Base-by-base conservation (phyloP, 2,329 filamentous ascomycete species). In the Aspergillus nomiae region DNA sequence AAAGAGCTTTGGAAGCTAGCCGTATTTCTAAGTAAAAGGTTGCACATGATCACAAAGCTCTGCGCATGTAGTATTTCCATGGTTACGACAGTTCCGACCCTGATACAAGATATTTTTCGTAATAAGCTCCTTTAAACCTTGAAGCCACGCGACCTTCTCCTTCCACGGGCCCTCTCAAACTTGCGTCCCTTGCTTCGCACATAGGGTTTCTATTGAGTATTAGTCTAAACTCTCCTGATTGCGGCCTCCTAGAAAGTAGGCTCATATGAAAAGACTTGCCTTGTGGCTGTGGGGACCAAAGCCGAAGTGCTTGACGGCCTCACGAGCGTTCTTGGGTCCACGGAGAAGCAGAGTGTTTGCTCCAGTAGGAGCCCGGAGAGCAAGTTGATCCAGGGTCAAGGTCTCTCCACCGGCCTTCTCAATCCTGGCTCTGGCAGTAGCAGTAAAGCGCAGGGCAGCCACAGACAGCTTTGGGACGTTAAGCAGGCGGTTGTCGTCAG, bases 241-340 rank as follows among this genome's bases (percentile, higher is more conserved):
- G 5, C 5, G 12, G 12, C 10, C 26, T 32, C 10, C 8, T 30
- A 26, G 24, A 4, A 1, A 32, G 2, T 6, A 21, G n/a, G n/a
- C 21, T 24, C 2, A 46, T 30, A 16, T 26, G 32, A 45, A 48
- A 14, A 4, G 10, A 79, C 86, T 72, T 82, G 92, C 92, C 91
- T 98, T 99, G 90, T 96, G 86, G 83, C 89, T 94, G 89, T 99
- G 95, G 72, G 95, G 95, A 73, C 95, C 96, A 76, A 99, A 91
- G 81, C 96, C 95, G 81, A 99, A 99, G 87, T 99, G 96, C 91
- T 96, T 98, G 83, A 98, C 86, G 69, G 95, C 92, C 89, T 99
- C 95, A 81, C 95, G 90, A 76, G 92, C 83, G 85, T 98, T 98
- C 92, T 97, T 99, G 83, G 95, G 94, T 71, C 95, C 95, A 82